These are phyloP conservation scores for Claviceps fusiformis DNA, from an alignment of 2,329 filamentous ascomycete genomes.

Conservation along the genomic window DNA sequence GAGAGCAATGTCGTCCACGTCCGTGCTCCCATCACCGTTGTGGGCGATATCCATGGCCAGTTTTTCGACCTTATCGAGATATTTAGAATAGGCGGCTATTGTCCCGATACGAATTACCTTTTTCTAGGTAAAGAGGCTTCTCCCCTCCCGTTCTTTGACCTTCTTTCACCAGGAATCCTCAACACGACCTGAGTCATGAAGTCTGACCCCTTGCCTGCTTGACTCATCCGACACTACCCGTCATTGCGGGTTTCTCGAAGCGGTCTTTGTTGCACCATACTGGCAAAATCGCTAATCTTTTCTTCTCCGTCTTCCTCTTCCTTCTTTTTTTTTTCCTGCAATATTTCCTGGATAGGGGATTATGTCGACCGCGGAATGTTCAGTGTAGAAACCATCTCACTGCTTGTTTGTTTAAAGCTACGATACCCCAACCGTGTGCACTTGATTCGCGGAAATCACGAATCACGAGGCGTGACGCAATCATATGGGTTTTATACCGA, in stretches of 20 bases:
- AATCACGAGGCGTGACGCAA: slow-evolving; percentile 93
- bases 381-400: slow-evolving; percentile 95
- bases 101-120: slow-evolving; percentile 95
- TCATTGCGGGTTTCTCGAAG: too few species aligned
- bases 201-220: too few species aligned
- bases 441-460: slow-evolving; percentile 94
- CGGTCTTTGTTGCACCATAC: too few species aligned
- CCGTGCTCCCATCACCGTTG: slow-evolving; percentile 85
- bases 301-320: too few species aligned
- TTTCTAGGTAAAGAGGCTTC: slow-evolving; percentile 58
- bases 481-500: slow-evolving; percentile 99
- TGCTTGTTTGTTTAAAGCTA: slow-evolving; percentile 92
- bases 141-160: background rate
- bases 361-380: slow-evolving; percentile 98
- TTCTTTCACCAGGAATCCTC: background rate
- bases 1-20: slow-evolving; percentile 99
- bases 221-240: too few species aligned
- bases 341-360: slow-evolving; percentile 51
- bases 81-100: slow-evolving; percentile 94
- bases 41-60: slow-evolving; percentile 96
- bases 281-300: background rate
- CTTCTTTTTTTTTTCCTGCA: too few species aligned
- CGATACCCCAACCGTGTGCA: slow-evolving; percentile 93
- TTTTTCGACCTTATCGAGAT: slow-evolving; percentile 99
- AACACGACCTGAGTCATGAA: background rate